Evolutionary conservation across 306 rosid species (phyloP).

Genomic region (Corylus heterophylla): DNA sequence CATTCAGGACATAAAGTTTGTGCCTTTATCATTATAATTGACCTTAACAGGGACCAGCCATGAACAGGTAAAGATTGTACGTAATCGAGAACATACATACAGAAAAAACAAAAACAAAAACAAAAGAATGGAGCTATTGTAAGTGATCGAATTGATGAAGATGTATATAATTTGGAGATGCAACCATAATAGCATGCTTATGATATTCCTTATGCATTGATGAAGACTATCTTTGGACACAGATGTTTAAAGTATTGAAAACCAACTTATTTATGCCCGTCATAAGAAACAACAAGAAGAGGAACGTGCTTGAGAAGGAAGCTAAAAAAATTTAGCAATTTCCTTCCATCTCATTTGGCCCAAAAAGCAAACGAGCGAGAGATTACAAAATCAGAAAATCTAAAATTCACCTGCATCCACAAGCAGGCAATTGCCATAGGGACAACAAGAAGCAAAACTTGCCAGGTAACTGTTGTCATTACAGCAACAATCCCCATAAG

Average conservation of each 20-base stretch:
- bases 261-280: background rate
- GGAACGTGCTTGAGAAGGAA: background rate
- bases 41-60: background rate
- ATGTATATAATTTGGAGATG: background rate
- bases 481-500: conserved; percentile 91
- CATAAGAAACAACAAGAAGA: background rate
- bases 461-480: conserved; percentile 91
- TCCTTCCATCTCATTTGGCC: background rate
- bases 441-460: conserved; percentile 81
- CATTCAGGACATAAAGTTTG: background rate
- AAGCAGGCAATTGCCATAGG: conserved; percentile 94
- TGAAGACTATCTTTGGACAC: background rate
- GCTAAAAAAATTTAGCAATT: background rate
- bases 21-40: background rate
- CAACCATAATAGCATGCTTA: background rate
- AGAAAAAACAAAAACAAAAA: background rate
- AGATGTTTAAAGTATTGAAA: background rate
- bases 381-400: background rate
- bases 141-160: background rate
- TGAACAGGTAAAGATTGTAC: no score
- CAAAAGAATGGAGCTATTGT: background rate
- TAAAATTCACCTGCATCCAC: conserved; percentile 93
- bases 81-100: background rate
- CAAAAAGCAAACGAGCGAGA: background rate
- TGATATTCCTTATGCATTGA: background rate